phyloP scores from a whole-genome alignment of 176 grass and related monocot genomes.

The Avena atlantica region DNA sequence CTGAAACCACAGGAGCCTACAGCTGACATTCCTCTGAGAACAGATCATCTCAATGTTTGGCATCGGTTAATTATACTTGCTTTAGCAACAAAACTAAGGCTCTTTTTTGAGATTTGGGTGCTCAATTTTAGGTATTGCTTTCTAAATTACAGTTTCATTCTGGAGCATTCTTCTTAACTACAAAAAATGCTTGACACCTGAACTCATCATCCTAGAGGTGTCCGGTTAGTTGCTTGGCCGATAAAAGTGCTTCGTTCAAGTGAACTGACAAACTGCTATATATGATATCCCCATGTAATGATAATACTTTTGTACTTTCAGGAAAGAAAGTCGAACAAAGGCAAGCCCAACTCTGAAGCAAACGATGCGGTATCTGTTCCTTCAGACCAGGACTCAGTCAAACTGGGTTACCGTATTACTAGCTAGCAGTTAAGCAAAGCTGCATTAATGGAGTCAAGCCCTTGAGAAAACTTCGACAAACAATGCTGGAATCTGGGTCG shows the following conservation, averaged over 20 bases:
- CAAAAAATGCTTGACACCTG: background rate
- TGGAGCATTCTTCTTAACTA: no score
- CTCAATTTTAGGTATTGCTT: no score
- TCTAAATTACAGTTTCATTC: no score
- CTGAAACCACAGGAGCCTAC: no score
- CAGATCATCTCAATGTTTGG: no score
- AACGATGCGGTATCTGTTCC: conserved; percentile 15
- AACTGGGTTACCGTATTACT: background rate
- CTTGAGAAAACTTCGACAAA: background rate
- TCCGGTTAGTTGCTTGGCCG: no score
- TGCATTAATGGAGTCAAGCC: background rate
- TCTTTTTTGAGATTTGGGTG: no score
- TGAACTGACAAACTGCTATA: background rate
- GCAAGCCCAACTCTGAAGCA: background rate
- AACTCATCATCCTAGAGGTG: no score
- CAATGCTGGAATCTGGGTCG: background rate
- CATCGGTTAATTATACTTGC: no score
- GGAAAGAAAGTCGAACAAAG: background rate
- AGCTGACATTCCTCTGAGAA: no score
- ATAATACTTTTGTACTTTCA: background rate
- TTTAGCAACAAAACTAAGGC: no score
- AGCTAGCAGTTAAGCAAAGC: conserved; percentile 28
- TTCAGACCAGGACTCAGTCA: background rate
- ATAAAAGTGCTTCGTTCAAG: background rate
- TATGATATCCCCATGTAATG: no score